These are phyloP conservation scores for Chaetomium olivaceum DNA, from an alignment of 2,329 filamentous ascomycete species.

Conservation along the genomic window DNA sequence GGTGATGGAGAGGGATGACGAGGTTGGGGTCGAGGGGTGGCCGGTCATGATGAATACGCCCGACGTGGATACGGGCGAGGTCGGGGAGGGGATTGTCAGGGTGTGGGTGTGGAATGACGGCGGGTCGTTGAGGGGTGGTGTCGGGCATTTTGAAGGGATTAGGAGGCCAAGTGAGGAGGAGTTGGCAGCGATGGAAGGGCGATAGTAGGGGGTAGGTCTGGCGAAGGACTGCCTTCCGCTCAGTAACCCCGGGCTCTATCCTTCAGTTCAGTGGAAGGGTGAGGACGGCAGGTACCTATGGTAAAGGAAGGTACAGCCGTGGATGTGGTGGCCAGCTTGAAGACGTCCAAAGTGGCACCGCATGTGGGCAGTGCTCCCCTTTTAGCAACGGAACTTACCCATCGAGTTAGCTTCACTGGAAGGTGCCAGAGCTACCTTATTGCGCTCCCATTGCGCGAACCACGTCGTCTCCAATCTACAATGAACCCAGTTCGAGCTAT, in stretches of 20 bases:
- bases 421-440: not conserved
- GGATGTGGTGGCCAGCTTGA: not conserved
- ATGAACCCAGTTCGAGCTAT: not conserved
- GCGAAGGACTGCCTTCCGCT: too few species aligned
- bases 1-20: slow-evolving; percentile 16
- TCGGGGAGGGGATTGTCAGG: slow-evolving; percentile 24
- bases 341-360: not conserved
- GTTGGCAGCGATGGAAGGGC: not conserved
- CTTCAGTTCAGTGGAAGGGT: too few species aligned
- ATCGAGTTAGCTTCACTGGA: not conserved
- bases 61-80: slow-evolving; percentile 23
- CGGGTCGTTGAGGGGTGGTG: slow-evolving; percentile 23
- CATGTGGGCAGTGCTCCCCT: not conserved
- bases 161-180: slow-evolving; percentile 19
- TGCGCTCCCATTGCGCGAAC: not conserved
- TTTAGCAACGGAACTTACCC: not conserved
- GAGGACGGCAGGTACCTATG: too few species aligned
- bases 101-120: slow-evolving; percentile 32
- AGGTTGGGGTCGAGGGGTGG: slow-evolving; percentile 16
- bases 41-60: slow-evolving; percentile 30
- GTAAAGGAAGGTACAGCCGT: not conserved
- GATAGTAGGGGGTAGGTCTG: not conserved
- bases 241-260: too few species aligned
- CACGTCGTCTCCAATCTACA: not conserved
- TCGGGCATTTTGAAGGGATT: slow-evolving; percentile 30